Evolutionary conservation across 768 basidiomycete species (phyloP).

Genomic region (Trametes meyenii): DNA sequence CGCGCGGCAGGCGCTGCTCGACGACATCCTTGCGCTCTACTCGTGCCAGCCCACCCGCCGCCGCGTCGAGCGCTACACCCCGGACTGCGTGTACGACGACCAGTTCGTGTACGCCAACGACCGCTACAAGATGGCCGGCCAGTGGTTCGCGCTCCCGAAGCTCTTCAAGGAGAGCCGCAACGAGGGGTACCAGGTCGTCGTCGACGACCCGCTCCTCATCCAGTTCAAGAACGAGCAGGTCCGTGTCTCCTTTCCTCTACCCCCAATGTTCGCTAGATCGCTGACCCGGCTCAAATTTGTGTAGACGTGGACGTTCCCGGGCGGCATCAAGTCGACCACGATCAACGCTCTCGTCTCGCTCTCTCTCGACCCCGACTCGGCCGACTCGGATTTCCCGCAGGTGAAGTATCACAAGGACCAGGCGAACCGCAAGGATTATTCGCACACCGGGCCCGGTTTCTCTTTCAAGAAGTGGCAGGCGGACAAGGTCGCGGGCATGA

Average conservation of each 20-base stretch:
- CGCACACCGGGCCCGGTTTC: conserved; percentile 44
- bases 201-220: conserved; percentile 41
- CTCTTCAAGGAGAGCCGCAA: conserved; percentile 41
- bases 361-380: conserved; percentile 42
- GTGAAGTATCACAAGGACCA: conserved; percentile 43
- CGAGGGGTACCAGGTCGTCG: conserved; percentile 39
- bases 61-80: conserved; percentile 41
- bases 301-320: conserved; percentile 44
- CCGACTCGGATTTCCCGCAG: conserved; percentile 45
- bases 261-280: neutral
- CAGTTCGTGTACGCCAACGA: conserved; percentile 47
- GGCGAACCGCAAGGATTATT: conserved; percentile 47
- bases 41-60: conserved; percentile 42
- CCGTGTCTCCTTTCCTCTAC: neutral
- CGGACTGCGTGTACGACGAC: conserved; percentile 36
- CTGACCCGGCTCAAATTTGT: no score
- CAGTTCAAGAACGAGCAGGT: conserved; percentile 50
- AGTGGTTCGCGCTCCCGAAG: conserved; percentile 45
- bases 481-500: conserved; percentile 28
- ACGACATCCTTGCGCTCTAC: conserved; percentile 46
- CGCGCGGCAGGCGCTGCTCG: conserved; percentile 42
- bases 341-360: conserved; percentile 46
- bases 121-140: conserved; percentile 44
- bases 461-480: conserved; percentile 46
- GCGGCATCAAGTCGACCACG: conserved; percentile 41